These are phyloP conservation scores for Trichothecium roseum DNA, from an alignment of 2,329 filamentous ascomycete genomes.

Conservation along the genomic window DNA sequence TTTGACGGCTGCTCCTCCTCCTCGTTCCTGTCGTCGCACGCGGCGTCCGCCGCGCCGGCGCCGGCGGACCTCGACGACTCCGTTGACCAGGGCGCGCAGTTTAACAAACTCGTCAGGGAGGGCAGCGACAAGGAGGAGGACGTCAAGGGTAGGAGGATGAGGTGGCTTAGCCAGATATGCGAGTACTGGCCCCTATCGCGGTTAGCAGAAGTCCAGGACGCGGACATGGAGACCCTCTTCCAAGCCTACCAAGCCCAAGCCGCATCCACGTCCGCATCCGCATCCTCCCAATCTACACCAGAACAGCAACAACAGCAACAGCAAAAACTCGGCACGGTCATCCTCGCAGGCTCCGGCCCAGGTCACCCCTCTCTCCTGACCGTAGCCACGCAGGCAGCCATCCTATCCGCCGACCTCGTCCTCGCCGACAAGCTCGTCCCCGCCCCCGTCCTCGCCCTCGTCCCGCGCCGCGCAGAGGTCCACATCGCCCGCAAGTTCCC, in stretches of 20 bases:
- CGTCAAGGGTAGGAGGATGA: constrained; percentile 68
- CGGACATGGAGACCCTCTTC: constrained; percentile 69
- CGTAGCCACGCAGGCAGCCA: constrained; percentile 66
- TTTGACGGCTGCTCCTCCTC: constrained; percentile 47
- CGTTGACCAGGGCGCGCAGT: constrained; percentile 64
- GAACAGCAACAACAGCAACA: too few relatives aligned
- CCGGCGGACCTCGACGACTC: constrained; percentile 44
- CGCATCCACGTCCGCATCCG: too few relatives aligned
- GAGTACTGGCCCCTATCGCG: constrained; percentile 94
- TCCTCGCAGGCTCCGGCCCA: constrained; percentile 85
- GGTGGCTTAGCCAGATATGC: constrained; percentile 93
- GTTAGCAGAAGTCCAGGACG: constrained; percentile 68
- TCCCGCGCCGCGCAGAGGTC: constrained; percentile 80
- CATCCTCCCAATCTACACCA: too few relatives aligned
- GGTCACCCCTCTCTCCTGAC: constrained; percentile 90
- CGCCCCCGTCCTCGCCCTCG: constrained; percentile 72
- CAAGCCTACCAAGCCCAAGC: constrained; percentile 59
- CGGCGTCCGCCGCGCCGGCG: constrained; percentile 16
- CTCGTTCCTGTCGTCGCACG: background rate
- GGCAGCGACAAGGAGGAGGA: constrained; percentile 68
- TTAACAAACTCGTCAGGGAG: constrained; percentile 73
- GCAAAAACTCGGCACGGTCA: constrained; percentile 53
- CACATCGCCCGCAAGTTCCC: constrained; percentile 96
- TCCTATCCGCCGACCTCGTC: constrained; percentile 65
- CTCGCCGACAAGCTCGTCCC: constrained; percentile 83